Conservation (phyloP, 768 basidiomycete species). For the Amanita rubescens region DNA sequence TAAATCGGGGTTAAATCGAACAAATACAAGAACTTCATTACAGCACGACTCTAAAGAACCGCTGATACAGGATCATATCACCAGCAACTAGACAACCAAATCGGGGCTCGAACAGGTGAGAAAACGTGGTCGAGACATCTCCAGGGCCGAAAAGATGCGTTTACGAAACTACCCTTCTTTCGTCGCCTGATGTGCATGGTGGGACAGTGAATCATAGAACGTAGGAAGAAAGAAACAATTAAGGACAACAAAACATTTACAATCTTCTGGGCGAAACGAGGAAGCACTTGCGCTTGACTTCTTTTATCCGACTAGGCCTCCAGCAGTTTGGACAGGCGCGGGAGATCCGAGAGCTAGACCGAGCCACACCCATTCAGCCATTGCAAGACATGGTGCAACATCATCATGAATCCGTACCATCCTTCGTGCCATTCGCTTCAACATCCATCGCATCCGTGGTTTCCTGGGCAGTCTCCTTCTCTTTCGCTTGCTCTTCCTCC, state of each 20-base stretch:
- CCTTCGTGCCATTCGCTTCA: background rate
- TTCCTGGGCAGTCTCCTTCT: background rate
- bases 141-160: background rate
- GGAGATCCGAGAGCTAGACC: slow-evolving; percentile 4
- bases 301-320: background rate
- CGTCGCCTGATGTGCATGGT: background rate
- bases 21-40: too few relatives aligned
- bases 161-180: background rate
- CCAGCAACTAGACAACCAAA: background rate
- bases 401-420: slow-evolving; percentile 1
- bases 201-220: background rate
- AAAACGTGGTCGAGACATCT: background rate
- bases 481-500: background rate
- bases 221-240: background rate
- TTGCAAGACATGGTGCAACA: background rate
- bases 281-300: background rate
- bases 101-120: background rate
- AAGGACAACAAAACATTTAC: background rate
- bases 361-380: background rate
- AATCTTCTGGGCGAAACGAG: background rate
- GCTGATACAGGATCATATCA: background rate
- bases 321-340: background rate
- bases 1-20: background rate
- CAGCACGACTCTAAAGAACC: background rate
- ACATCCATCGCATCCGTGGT: background rate